Evolutionary conservation across 2,329 filamentous ascomycete genomes (phyloP), one percentile per base, ranked within the genome.

Genomic region (Paecilomyces formosus): DNA sequence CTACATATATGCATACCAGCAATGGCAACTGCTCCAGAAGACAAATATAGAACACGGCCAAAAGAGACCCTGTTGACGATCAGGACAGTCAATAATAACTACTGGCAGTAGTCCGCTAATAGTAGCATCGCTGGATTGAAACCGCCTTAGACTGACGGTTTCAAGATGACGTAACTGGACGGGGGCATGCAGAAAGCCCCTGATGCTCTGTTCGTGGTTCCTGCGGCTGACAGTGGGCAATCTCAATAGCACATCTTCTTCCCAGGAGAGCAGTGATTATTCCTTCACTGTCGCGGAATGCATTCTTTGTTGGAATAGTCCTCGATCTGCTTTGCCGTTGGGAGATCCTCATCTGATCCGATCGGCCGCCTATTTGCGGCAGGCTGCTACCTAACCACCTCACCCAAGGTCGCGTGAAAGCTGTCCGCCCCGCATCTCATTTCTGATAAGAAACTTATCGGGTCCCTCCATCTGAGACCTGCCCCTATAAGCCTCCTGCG

Each of bases 381-480:
- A 22, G 49, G 49, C 49, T 52, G 49, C 49, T 52, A 52, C 21
- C 22, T n/a, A n/a, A n/a, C 21, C 8, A 31, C 30, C 22, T 52
- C 26, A 26, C 22, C 11, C 13, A 13, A 24, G 50, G 50, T 52
- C 50, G 50, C 50, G 50, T 52, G 50, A 11, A 52, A 28, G 22
- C 26, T 13, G 21, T 13, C 50, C 50, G 50, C 50, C 50, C 50
- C 50, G 50, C 50, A 52, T 28, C 21, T 26, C 22, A 13, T 24
- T 24, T 52, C 21, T n/a, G 50, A 52, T 52, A 52, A 52, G 50
- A 52, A 52, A 52, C 50, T 52, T 52, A 52, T 52, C 50, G 26
- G 26, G 13, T 24, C 26, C 26, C 50, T 24, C 50, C 50, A 24
- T 11, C 21, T 28, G 21, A 28, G 26, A 52, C 11, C 24, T 52